phyloP scores from a whole-genome alignment of 169 alveolate species.

The Eimeria zaria region DNA sequence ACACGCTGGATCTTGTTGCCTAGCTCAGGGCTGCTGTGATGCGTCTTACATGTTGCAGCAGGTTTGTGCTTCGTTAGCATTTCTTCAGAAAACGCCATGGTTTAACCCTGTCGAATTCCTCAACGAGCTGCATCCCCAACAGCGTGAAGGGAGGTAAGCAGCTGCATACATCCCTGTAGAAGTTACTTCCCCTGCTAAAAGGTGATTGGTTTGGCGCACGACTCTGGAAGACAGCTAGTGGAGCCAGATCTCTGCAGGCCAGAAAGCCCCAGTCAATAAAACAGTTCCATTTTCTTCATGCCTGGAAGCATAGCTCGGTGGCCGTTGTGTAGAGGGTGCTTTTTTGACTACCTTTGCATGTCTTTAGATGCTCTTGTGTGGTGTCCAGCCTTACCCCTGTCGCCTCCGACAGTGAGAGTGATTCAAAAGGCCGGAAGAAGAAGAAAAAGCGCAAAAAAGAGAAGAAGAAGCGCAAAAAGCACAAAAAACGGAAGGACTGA shows the following conservation, averaged over 20 bases:
- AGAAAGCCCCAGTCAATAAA: not conserved
- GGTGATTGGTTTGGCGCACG: not conserved
- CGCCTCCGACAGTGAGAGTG: conserved; percentile 74
- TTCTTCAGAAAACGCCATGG: conserved; percentile 70
- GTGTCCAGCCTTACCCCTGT: conserved; percentile 56
- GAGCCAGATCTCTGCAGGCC: not conserved
- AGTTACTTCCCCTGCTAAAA: not conserved
- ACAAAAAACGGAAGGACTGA: conserved; percentile 22
- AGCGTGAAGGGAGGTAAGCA: conserved; percentile 47
- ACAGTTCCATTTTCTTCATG: not conserved
- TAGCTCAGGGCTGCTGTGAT: not conserved
- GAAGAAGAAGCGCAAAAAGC: conserved; percentile 39
- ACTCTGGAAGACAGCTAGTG: not conserved
- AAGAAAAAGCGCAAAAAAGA: conserved; percentile 30
- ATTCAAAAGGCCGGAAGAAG: conserved; percentile 1
- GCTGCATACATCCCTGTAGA: not conserved
- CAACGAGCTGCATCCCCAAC: conserved; percentile 40
- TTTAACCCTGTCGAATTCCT: conserved; percentile 75
- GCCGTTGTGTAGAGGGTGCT: not conserved
- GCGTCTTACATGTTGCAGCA: not conserved
- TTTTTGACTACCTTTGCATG: not conserved
- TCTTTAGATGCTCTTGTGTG: not conserved
- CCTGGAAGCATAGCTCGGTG: not conserved
- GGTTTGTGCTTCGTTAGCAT: not conserved
- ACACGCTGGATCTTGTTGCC: not conserved